Base-by-base conservation (phyloP, 768 basidiomycete genomes). In the Pilatotrama ljubarskyi region DNA sequence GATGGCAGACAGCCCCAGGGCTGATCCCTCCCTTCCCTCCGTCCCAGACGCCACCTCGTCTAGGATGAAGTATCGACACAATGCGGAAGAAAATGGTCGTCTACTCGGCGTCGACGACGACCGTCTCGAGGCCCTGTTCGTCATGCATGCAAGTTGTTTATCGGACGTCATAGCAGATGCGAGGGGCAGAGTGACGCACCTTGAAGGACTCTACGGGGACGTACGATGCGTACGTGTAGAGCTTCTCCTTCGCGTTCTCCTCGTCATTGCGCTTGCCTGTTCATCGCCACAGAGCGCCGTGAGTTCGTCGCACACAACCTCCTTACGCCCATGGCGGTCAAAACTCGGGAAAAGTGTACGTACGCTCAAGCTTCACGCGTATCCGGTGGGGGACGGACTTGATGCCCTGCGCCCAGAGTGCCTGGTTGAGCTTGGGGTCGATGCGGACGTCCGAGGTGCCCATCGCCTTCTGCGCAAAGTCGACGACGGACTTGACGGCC, bases 211-310 rank as follows among this genome's bases (percentile, higher is more conserved):
- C 69, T 44, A 93, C 91, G 46, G 85, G 80, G 56, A 97, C 87
- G 72, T 91, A 84, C 59, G 84, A 84, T 64, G 91, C 95, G 74
- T 94, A 93, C 29, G 92, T 95, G 83, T 80, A 98, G 57, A 97
- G 88, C 81, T 95, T 97, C 83, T 96, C 95, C 81, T 95, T 97
- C 59, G 97, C 96, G 69, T 88, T 90, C 82, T 99, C 96, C 69
- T 98, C 95, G 77, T 99, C 96, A 76, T 98, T 98, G 71, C 97
- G 91, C 82, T 95, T 96, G 70, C 96, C 91, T 95, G 68, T 2
- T 70, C 26, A 22, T 10, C 48, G 51, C n/a, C 44, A 7, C 36
- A 32, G 29, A 4, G 20, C 10, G 22, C 46, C 48, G n/a, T 32
- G 26, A 32, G 47, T 29, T 32, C 13, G 5, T 8, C 2, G 14